Evolutionary conservation across 208 protist genomes (phyloP).

Genomic region (Leptomonas pyrrhocoris): DNA sequence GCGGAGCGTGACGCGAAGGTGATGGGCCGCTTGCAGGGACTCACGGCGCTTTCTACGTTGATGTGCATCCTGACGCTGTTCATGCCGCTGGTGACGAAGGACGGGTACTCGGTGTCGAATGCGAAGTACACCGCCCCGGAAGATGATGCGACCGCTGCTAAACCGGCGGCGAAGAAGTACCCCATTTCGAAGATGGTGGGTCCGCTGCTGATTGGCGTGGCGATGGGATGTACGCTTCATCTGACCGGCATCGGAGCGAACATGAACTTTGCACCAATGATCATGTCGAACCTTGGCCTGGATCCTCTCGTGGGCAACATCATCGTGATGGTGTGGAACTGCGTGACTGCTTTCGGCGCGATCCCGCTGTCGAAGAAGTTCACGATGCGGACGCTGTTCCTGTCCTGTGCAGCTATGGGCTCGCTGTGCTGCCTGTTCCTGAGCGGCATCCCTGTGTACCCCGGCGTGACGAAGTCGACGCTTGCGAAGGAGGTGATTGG

Average conservation of each 20-base stretch:
- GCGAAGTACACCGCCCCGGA: slow-evolving; percentile 25
- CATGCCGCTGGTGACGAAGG: slow-evolving; percentile 38
- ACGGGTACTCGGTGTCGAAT: slow-evolving; percentile 11
- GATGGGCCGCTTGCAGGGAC: slow-evolving; percentile 48
- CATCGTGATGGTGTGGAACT: slow-evolving; percentile 71
- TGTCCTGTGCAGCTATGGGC: slow-evolving; percentile 33
- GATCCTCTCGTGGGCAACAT: slow-evolving; percentile 58
- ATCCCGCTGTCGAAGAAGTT: slow-evolving; percentile 53
- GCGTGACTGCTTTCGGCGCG: slow-evolving; percentile 43
- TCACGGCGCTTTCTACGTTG: slow-evolving; percentile 36
- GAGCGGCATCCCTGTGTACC: slow-evolving; percentile 60
- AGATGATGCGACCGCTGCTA: not conserved
- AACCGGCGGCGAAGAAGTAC: slow-evolving; percentile 23
- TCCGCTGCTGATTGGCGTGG: slow-evolving; percentile 38
- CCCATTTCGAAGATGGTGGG: slow-evolving; percentile 35
- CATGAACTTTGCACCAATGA: slow-evolving; percentile 73
- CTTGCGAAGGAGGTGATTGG: slow-evolving; percentile 41
- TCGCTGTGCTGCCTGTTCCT: slow-evolving; percentile 57
- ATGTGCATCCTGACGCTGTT: slow-evolving; percentile 37
- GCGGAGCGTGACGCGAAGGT: slow-evolving; percentile 30
- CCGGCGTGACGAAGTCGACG: slow-evolving; percentile 40
- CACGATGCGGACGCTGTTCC: slow-evolving; percentile 54
- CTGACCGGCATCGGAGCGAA: slow-evolving; percentile 77
- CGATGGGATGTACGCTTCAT: slow-evolving; percentile 48
- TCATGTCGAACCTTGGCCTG: slow-evolving; percentile 50